These are phyloP conservation scores for Leptographium flavum DNA, from an alignment of 2,329 filamentous ascomycete genomes.

Conservation along the genomic window DNA sequence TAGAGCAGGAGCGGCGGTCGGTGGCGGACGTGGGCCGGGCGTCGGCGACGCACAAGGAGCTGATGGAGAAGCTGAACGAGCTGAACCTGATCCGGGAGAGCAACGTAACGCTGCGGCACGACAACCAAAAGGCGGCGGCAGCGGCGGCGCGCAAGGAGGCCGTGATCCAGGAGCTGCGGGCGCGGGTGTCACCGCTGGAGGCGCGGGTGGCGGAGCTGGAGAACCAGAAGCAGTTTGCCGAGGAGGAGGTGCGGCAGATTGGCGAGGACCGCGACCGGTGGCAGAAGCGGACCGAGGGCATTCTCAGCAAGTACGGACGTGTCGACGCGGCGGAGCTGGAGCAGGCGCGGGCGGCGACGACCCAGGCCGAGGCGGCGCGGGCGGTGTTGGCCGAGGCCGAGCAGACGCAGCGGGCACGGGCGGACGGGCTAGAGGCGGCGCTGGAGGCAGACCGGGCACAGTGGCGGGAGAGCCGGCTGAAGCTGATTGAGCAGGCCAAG, in stretches of 20 bases:
- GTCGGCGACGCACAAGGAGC: constrained; percentile 69
- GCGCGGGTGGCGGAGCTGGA: constrained; percentile 75
- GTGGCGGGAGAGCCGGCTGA: constrained; percentile 38
- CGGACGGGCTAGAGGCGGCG: constrained; percentile 34
- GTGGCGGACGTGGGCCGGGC: constrained; percentile 60
- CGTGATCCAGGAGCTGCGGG: constrained; percentile 60
- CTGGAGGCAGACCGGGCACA: constrained; percentile 39
- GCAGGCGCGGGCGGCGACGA: constrained; percentile 56
- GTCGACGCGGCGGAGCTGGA: constrained; percentile 61
- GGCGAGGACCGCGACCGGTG: constrained; percentile 87
- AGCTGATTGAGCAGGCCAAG: constrained; percentile 49
- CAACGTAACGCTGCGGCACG: constrained; percentile 77
- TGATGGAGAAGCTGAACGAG: constrained; percentile 91
- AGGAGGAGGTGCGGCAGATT: constrained; percentile 77
- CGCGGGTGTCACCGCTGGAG: constrained; percentile 61
- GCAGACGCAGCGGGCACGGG: constrained; percentile 35
- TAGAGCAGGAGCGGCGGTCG: constrained; percentile 74
- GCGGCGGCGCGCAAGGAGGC: constrained; percentile 61
- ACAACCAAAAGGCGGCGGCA: constrained; percentile 65
- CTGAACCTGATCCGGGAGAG: constrained; percentile 93
- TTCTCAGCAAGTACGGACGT: constrained; percentile 89
- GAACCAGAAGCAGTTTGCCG: constrained; percentile 63
- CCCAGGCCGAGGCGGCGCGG: constrained; percentile 49
- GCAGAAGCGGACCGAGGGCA: constrained; percentile 92
- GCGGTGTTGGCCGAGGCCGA: constrained; percentile 38